Percentiles rank a stretch among this genome's conserved stretches.
Evolutionary conservation across 495 filamentous ascomycete species (phyloP).

Genomic region (Trichoderma erinaceum): DNA sequence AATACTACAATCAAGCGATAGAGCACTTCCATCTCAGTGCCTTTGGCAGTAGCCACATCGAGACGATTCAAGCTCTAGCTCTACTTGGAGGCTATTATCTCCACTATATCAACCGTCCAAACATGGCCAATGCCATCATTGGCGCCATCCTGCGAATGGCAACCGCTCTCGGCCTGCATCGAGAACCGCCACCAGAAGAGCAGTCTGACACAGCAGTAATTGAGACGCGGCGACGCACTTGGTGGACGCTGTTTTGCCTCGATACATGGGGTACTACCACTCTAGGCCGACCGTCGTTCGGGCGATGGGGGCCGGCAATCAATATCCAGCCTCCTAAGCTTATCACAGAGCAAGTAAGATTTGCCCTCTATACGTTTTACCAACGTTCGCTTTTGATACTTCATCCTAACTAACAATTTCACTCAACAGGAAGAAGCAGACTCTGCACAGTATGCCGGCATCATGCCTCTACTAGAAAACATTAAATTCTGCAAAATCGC

Average conservation of each 20-base stretch:
- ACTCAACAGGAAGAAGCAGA: constrained; percentile 27
- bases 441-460: constrained; percentile 54
- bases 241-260: constrained; percentile 76
- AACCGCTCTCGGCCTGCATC: constrained; percentile 65
- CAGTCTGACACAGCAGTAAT: constrained; percentile 48
- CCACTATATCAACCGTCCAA: constrained; percentile 73
- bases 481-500: constrained; percentile 76
- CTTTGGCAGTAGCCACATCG: constrained; percentile 63
- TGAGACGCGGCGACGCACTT: constrained; percentile 64
- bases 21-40: constrained; percentile 61
- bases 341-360: constrained; percentile 33
- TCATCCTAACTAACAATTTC: neutral
- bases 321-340: constrained; percentile 63
- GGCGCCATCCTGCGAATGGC: constrained; percentile 68
- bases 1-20: constrained; percentile 66
- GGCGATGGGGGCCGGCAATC: constrained; percentile 65
- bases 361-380: neutral
- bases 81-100: constrained; percentile 73
- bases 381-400: neutral
- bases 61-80: constrained; percentile 63
- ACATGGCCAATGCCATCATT: constrained; percentile 62
- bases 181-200: constrained; percentile 55
- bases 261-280: constrained; percentile 76
- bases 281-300: constrained; percentile 70
- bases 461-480: constrained; percentile 68